Base-by-base conservation (phyloP, 2,329 filamentous ascomycete species). In the Trichophyton equinum region DNA sequence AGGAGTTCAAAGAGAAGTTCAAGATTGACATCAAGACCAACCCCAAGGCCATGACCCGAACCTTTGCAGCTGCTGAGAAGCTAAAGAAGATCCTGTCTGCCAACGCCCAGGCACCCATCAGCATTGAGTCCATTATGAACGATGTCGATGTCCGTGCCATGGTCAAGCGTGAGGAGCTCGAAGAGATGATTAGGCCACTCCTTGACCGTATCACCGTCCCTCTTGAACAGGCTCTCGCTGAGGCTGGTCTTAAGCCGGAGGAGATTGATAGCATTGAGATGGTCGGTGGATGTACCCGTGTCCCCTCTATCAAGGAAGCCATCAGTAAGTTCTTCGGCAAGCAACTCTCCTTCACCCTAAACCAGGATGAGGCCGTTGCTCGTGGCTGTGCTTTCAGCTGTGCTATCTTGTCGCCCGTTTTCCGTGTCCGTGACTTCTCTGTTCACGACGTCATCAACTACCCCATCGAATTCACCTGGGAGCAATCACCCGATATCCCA, bases 41-140 rank as follows among this genome's bases (percentile, higher is more conserved):
- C 79, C 83, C 86, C 67, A 96, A 96, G 79, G 94, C 92, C 62
- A 84, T 87, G 75, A 85, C 91, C 67, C 90, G 94, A 74, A 89
- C 95, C 68, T 82, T 88, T 47, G 85, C 90, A 64, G 91, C 89
- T 61, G 91, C 91, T 60, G 94, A 99, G 82, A 96, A 96, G 83
- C 79, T 95, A 73, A 99, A 99, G 86, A 97, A 97, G 85, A 86
- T 97, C 61, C 81, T 99, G 61, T 97, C 92, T 40, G 94, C 94
- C 73, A 97, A 97, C 79, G 88, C 91, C 68, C 83, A 88, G 72
- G 91, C 92, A 18, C 90, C 92, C 57, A 77, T 99, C 75, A 97
- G 91, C 81, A 95, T 99, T 70, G 94, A 99, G 80, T 96, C 91
- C 40, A 81, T 99, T 68, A 97, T 99, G 91, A 95, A 97, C 76